Evolutionary conservation across 2,329 filamentous ascomycete species (phyloP).

Genomic region (Fusarium sp.): DNA sequence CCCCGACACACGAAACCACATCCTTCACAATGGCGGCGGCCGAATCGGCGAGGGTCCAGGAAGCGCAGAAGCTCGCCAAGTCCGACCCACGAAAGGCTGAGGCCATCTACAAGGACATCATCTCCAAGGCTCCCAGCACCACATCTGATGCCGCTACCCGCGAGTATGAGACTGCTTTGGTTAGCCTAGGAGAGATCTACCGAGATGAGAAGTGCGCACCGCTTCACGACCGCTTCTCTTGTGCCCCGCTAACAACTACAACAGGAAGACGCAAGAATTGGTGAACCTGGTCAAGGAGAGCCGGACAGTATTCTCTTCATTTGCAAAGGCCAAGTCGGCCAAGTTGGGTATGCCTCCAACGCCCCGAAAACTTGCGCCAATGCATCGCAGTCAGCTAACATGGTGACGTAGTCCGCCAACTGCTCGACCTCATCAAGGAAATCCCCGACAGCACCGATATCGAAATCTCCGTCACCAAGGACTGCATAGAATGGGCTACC

Average conservation of each 20-base stretch:
- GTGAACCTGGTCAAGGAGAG: conserved; percentile 91
- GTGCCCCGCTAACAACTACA: conserved; percentile 29
- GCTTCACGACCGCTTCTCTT: conserved; percentile 3
- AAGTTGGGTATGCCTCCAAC: conserved; percentile 80
- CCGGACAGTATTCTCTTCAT: conserved; percentile 90
- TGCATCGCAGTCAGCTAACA: conserved; percentile 29
- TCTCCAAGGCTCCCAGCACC: conserved; percentile 84
- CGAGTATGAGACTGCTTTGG: conserved; percentile 90
- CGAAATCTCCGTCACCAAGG: conserved; percentile 95
- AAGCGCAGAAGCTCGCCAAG: conserved; percentile 87
- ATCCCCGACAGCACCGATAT: conserved; percentile 96
- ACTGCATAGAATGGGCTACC: conserved; percentile 99
- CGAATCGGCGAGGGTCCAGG: conserved; percentile 78
- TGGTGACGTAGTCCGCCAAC: conserved; percentile 79
- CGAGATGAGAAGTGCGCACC: conserved; percentile 81
- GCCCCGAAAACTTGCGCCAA: conserved; percentile 3
- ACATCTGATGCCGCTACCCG: conserved; percentile 86
- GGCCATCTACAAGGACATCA: conserved; percentile 87
- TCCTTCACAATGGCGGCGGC: conserved; percentile 64
- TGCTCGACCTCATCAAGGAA: conserved; percentile 93
- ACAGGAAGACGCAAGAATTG: conserved; percentile 83
- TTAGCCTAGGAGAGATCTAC: conserved; percentile 92
- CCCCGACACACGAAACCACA: conserved; percentile 28
- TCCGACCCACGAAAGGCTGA: conserved; percentile 87
- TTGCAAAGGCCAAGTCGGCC: conserved; percentile 98